Evolutionary conservation across 2,329 filamentous ascomycete genomes (phyloP), one percentile per base, ranked within the genome.

Genomic region (Drechslerella coelobrocha): DNA sequence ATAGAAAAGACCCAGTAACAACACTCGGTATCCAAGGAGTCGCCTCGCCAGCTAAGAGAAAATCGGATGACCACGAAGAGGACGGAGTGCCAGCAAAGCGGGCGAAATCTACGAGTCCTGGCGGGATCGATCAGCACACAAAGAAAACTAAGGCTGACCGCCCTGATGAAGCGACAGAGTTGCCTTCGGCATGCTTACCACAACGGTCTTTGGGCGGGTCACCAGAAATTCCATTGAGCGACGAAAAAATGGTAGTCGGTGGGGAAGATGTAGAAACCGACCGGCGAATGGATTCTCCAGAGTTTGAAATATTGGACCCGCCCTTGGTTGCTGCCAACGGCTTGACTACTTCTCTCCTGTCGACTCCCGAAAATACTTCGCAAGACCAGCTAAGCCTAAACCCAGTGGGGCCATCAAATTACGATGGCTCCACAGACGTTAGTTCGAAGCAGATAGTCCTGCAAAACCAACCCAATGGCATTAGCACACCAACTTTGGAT

Each of bases 1-100:
- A 51, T 34, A 3, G 21, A 2, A 50, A 47, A 21, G 52, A 37
- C 12, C 2, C 17, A 26, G 23, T 19, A 12, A 6, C 23, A 1
- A 17, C 24, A 10, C 24, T 52, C 1, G 27, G 3, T 21, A 14
- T 27, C 9, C 21, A 53, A 14, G 37, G 51, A 45, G 23, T 45
- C 2, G 24, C 45, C 24, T 69, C 63, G 17, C 56, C 63, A n/a
- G 45, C 45, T 26, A 69, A 69, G 45, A 61, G 52, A 26, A 69
- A 62, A 23, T 61, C 63, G 19, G 41, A 48, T 10, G 34, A 26
- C 41, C 31, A 43, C 10, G 63, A 61, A 31, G 63, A 57, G 8
- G 45, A 60, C 7, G 45, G 23, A 24, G 51, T 19, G 6, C 63
- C 63, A 27, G 24, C 52, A 3, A 69, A 69, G 29, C 53, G 57